Evolutionary conservation across 768 basidiomycete genomes (phyloP), one percentile per base, ranked within the genome.

Genomic region (Lanmaoa pseudosensibilis): DNA sequence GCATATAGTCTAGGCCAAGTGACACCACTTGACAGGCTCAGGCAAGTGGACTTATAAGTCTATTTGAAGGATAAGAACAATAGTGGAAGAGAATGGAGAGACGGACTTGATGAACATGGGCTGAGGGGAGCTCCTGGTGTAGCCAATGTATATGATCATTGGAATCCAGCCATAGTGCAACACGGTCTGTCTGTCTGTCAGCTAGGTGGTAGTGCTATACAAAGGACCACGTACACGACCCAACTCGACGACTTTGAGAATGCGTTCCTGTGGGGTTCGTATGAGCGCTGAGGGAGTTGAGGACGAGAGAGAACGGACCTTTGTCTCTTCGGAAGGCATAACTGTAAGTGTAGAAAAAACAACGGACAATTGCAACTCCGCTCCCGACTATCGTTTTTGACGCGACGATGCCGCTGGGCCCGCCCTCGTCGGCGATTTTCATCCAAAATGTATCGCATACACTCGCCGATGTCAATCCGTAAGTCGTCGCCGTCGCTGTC

Each of bases 141-240:
- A 97, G 36, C 95, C 96, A 68, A 97, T 82, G 73, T 94, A 97
- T 67, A 98, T 95, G 68, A 98, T 92, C 69, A 95, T 77, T 33
- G 96, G 96, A 67, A 98, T 94, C 93, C 95, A 98, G 61, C 87
- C 88, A 64, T 94, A 97, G 75, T 97, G 94, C 51, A 97, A 70
- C 65, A 94, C 81, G 56, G 90, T 93, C 94, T 97, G 58, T 47
- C 7, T 4, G 48, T 5, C 15, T 3, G 56, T 66, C 36, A 63
- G 65, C 27, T 3, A 11, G 44, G 21, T 4, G 13, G 38, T 33
- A 4, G 15, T 0, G 41, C 12, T 2, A 38, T 13, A 23, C 8
- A 13, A 10, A 27, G n/a, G 25, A n/a, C 50, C 58, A 80, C 84
- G 61, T 79, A 94, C 92, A 59, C 90, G 87, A 60, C 87, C 83